Evolutionary conservation across 2,329 filamentous ascomycete species (phyloP).

Genomic region (Alternaria ethzedia): DNA sequence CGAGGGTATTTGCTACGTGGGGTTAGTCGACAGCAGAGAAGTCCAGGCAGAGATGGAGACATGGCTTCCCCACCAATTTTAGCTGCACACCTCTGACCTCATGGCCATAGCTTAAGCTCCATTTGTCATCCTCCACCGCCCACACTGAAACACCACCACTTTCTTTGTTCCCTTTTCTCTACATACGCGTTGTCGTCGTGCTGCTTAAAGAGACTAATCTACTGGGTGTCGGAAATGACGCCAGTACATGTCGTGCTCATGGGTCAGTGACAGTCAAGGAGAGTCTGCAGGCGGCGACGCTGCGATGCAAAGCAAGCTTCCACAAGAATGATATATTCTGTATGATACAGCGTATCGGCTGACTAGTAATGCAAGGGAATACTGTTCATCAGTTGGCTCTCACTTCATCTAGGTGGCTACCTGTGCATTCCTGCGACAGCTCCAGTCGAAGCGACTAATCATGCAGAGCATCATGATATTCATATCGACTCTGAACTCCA

Average conservation of each 20-base stretch:
- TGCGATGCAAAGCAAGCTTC: background rate
- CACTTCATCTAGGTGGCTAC: background rate
- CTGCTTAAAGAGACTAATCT: background rate
- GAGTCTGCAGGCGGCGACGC: background rate
- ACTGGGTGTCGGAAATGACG: background rate
- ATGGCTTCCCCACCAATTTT: constrained; percentile 15
- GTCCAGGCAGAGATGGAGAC: constrained; percentile 19
- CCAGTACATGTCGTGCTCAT: background rate
- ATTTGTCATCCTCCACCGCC: constrained; percentile 7
- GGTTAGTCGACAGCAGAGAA: constrained; percentile 9
- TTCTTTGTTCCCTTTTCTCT: background rate
- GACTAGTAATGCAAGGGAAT: background rate
- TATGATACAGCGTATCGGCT: background rate
- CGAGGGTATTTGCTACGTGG: constrained; percentile 17
- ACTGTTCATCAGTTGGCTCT: background rate
- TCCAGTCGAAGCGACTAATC: background rate
- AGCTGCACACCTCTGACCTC: constrained; percentile 4
- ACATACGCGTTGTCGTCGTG: background rate
- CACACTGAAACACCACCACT: background rate
- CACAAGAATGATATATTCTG: background rate
- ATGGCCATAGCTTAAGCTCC: constrained; percentile 8
- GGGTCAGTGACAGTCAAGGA: background rate
- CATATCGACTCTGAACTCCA: background rate
- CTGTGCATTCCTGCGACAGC: background rate
- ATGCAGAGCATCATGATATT: background rate